These are phyloP conservation scores for Rutstroemia sp. DNA, from an alignment of 2,329 filamentous ascomycete species.

Conservation along the genomic window DNA sequence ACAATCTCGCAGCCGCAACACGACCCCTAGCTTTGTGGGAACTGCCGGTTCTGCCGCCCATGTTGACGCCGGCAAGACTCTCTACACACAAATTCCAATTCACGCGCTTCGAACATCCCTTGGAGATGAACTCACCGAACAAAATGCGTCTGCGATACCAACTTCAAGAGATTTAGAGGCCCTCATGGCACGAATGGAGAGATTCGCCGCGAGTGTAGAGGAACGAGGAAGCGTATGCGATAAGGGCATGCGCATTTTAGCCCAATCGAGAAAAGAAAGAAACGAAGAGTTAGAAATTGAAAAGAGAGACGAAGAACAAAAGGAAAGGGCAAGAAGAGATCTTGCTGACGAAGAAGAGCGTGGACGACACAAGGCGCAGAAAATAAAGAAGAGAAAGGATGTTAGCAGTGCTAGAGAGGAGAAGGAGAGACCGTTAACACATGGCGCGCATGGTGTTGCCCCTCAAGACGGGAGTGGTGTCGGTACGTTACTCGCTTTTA, in stretches of 20 bases:
- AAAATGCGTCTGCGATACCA: conserved; percentile 49
- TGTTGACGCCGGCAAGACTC: conserved; percentile 45
- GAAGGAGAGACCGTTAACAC: conserved; percentile 49
- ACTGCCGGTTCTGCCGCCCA: conserved; percentile 35
- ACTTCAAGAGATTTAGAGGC: conserved; percentile 57
- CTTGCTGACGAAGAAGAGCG: conserved; percentile 41
- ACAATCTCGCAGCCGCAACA: conserved; percentile 68
- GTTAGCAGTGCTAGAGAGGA: conserved; percentile 53
- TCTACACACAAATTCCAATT: conserved; percentile 59
- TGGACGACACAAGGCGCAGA: conserved; percentile 45
- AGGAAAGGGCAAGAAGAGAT: conserved; percentile 32
- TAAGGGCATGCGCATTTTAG: conserved; percentile 63
- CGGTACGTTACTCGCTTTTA: conserved; percentile 35
- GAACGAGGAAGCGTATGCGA: conserved; percentile 62
- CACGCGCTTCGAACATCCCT: conserved; percentile 48
- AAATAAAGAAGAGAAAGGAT: conserved; percentile 75
- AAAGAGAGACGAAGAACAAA: conserved; percentile 39
- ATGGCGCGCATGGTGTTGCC: conserved; percentile 56
- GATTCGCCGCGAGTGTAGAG: conserved; percentile 59
- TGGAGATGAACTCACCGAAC: conserved; percentile 62
- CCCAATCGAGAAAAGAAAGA: conserved; percentile 56
- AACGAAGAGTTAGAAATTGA: conserved; percentile 43
- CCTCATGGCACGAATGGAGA: conserved; percentile 56
- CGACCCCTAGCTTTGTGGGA: conserved; percentile 52
- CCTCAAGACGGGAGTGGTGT: conserved; percentile 57